Conservation (phyloP, 2,329 filamentous ascomycete genomes). For the Metarhizium album region DNA sequence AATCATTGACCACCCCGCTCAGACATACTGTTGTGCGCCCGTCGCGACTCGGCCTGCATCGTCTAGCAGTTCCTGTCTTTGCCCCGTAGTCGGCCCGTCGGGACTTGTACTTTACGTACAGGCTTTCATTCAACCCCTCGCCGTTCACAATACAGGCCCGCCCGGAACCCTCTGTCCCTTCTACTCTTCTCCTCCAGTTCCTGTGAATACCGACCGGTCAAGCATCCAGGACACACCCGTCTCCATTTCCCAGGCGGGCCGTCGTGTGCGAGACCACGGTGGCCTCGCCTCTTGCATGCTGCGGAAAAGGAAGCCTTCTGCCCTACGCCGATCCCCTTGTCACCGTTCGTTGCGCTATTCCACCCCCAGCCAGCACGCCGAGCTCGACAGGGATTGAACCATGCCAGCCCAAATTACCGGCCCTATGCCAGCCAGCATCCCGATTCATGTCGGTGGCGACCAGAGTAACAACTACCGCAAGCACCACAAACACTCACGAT, state of each 20-base stretch:
- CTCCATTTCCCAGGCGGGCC: slow-evolving; percentile 11
- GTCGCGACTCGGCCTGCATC: slow-evolving; percentile 14
- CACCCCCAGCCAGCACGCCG: background rate
- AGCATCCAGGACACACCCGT: slow-evolving; percentile 5
- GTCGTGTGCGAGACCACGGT: slow-evolving; percentile 14
- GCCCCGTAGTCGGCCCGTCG: slow-evolving; percentile 19
- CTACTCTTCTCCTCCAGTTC: background rate
- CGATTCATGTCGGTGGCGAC: slow-evolving; percentile 26
- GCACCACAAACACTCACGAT: slow-evolving; percentile 50
- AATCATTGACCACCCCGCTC: slow-evolving; percentile 3
- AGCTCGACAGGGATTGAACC: slow-evolving; percentile 7
- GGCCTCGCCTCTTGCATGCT: slow-evolving; percentile 16
- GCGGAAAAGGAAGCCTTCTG: slow-evolving; percentile 8
- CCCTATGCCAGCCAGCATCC: slow-evolving; percentile 26
- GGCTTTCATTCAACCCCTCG: slow-evolving; percentile 9
- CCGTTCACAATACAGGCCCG: background rate
- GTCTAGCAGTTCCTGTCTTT: slow-evolving; percentile 13
- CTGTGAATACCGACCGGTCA: slow-evolving; percentile 7
- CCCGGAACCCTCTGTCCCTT: background rate
- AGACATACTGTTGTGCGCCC: slow-evolving; percentile 8
- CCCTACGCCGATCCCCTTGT: background rate
- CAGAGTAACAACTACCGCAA: slow-evolving; percentile 25
- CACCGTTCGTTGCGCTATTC: background rate
- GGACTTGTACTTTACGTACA: slow-evolving; percentile 26
- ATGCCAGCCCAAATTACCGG: slow-evolving; percentile 31